These are phyloP conservation scores for Voacanga thouarsii DNA, from an alignment of 257 asterid species.

Conservation along the genomic window DNA sequence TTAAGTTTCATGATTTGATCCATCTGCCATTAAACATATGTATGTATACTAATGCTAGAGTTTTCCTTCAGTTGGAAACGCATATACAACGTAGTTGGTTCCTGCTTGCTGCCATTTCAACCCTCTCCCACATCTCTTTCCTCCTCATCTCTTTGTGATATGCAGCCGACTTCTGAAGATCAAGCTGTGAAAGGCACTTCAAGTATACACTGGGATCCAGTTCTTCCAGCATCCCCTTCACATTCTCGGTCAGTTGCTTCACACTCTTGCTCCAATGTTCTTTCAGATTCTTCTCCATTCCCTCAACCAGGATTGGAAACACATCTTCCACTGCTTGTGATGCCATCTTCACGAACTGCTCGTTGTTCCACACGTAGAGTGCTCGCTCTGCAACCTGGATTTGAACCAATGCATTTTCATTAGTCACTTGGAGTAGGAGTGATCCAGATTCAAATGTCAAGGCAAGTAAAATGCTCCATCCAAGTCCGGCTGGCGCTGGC, in stretches of 20 bases:
- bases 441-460: too few species aligned
- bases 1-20: neutral
- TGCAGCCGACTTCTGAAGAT: conserved; percentile 26
- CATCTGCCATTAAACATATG: too few species aligned
- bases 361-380: conserved; percentile 79
- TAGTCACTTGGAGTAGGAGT: too few species aligned
- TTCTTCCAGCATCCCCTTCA: conserved; percentile 64
- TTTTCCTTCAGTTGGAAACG: neutral
- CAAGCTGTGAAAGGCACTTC: conserved; percentile 49
- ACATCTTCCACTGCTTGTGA: conserved; percentile 49
- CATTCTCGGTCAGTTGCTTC: conserved; percentile 59
- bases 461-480: neutral
- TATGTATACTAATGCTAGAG: neutral
- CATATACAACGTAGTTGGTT: conserved; percentile 18
- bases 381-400: conserved; percentile 81
- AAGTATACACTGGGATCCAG: conserved; percentile 60
- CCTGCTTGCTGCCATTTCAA: conserved; percentile 47
- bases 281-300: conserved; percentile 66
- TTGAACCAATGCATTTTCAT: neutral
- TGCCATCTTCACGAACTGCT: conserved; percentile 77
- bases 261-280: conserved; percentile 74
- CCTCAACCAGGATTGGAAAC: conserved; percentile 53
- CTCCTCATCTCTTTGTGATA: conserved; percentile 41
- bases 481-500: neutral
- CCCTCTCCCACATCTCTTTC: conserved; percentile 51